These are phyloP conservation scores for Lithospermum erythrorhizon DNA, from an alignment of 257 asterid genomes.

Conservation along the genomic window DNA sequence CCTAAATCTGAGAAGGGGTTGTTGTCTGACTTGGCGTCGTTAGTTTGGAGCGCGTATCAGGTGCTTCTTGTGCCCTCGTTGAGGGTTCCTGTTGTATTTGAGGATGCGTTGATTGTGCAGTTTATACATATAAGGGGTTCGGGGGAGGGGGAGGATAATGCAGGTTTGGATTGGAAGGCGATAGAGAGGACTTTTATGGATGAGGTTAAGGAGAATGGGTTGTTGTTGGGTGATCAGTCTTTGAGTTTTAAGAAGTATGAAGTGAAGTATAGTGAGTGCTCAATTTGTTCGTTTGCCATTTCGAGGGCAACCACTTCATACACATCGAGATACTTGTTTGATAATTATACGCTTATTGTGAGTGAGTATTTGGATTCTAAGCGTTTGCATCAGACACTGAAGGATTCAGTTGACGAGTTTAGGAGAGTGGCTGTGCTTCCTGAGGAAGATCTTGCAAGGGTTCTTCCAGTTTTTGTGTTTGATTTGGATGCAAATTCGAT, in stretches of 20 bases:
- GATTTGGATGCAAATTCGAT: slow-evolving; percentile 57
- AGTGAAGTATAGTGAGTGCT: slow-evolving; percentile 51
- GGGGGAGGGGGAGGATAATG: slow-evolving; percentile 21
- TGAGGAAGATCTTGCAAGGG: slow-evolving; percentile 67
- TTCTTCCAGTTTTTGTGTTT: slow-evolving; percentile 76
- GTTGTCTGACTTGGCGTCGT: slow-evolving; percentile 72
- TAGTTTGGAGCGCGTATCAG: slow-evolving; percentile 94
- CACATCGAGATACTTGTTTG: slow-evolving; percentile 91
- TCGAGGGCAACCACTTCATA: slow-evolving; percentile 71
- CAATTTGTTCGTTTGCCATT: slow-evolving; percentile 76
- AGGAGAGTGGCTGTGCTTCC: slow-evolving; percentile 51
- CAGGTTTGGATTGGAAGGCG: slow-evolving; percentile 59
- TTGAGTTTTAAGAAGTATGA: slow-evolving; percentile 70
- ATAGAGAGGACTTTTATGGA: slow-evolving; percentile 59
- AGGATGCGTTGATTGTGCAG: slow-evolving; percentile 51
- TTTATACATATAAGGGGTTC: slow-evolving; percentile 52
- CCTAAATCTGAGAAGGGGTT: slow-evolving; percentile 74
- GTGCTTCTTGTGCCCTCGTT: slow-evolving; percentile 81
- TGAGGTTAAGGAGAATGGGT: slow-evolving; percentile 45
- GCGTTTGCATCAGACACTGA: slow-evolving; percentile 66
- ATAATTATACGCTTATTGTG: slow-evolving; percentile 84
- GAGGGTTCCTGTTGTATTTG: slow-evolving; percentile 77
- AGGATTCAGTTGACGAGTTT: slow-evolving; percentile 59
- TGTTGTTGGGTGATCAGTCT: slow-evolving; percentile 61
- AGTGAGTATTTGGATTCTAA: slow-evolving; percentile 90